Percentiles rank a stretch among this genome's conserved stretches.
These are phyloP conservation scores for Nakaseomyces sp. DNA, from an alignment of 1,139 yeast genomes.

Conservation along the genomic window DNA sequence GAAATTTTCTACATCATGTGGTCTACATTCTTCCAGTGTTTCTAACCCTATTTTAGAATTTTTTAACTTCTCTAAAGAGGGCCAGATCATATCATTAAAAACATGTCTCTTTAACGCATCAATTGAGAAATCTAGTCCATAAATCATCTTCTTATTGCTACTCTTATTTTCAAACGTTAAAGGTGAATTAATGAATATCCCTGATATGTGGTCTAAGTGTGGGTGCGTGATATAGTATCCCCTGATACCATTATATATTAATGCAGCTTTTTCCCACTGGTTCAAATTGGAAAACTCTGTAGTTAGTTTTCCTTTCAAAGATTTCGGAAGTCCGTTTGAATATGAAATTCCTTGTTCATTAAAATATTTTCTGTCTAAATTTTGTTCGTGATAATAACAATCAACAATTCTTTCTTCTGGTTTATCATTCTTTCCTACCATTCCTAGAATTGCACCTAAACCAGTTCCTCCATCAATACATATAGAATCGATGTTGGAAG, in stretches of 20 bases:
- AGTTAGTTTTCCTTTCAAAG: conserved; percentile 4
- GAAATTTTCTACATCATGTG: conserved; percentile 11
- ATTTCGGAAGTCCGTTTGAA: conserved; percentile 12
- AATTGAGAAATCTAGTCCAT: conserved; percentile 48
- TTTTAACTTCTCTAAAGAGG: conserved; percentile 35
- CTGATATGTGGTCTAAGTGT: conserved; percentile 73
- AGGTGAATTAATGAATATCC: conserved; percentile 65
- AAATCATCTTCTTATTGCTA: conserved; percentile 36
- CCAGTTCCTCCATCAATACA: conserved; percentile 81
- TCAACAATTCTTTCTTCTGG: neutral
- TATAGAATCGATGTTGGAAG: conserved; percentile 37
- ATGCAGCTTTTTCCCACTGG: conserved; percentile 10
- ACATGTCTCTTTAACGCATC: conserved; percentile 45
- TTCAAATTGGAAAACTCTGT: neutral
- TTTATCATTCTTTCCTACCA: conserved; percentile 5
- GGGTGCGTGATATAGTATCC: conserved; percentile 67
- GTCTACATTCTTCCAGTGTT: conserved; percentile 8
- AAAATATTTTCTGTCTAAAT: conserved; percentile 12
- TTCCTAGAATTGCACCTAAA: conserved; percentile 34
- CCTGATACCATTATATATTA: conserved; percentile 20
- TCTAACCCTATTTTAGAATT: conserved; percentile 14
- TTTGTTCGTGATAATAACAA: conserved; percentile 13
- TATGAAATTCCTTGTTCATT: conserved; percentile 8
- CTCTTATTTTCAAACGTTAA: conserved; percentile 33
- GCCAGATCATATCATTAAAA: conserved; percentile 79